Evolutionary conservation across 129 eudicot genomes (phyloP), one percentile per base, ranked within the genome.

Genomic region (Calendula officinalis): DNA sequence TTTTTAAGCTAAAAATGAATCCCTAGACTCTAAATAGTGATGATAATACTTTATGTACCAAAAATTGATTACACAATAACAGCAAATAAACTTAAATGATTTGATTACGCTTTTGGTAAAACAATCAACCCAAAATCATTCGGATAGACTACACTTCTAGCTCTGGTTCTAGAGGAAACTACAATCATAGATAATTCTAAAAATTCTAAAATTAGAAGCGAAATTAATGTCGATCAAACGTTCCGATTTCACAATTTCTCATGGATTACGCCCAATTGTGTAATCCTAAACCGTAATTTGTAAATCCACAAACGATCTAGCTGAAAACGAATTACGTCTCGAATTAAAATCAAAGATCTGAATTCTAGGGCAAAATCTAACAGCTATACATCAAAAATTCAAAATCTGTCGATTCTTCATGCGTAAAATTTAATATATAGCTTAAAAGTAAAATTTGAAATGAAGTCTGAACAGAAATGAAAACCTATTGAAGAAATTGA

Each of bases 51-150:
- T 44, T 56, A n/a, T 65, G 46, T 57, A 74, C 46, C 53, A 8
- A 17, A 35, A 66, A 45, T 27, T 41, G 49, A 72, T 72, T 54
- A 52, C 62, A 33, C 30, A 70, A 70, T 43, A 16, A 68, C 65
- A 72, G 48, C 51, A 59, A 62, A 17, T 14, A 16, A 41, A 36
- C 62, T 56, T 11, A 56, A 4, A 3, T 22, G 5, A 43, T 58
- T 50, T n/a, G 14, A 64, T 54, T 66, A 12, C 69, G 3, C 73
- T 66, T 43, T 66, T 74, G 67, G 78, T 13, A 66, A 57, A 74
- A 30, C 34, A 47, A 53, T 51, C 39, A 12, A 44, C 52, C 41
- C 54, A 60, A 60, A 72, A 34, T 38, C 50, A 53, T 62, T 53
- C 56, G 48, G 57, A 52, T 53, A 70, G 34, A 75, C 69, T 65